A percentile compares a stretch with the other conserved stretches of the same genome.
These are phyloP conservation scores for Serpula lacrymans DNA, from an alignment of 768 basidiomycete genomes.

Conservation along the genomic window DNA sequence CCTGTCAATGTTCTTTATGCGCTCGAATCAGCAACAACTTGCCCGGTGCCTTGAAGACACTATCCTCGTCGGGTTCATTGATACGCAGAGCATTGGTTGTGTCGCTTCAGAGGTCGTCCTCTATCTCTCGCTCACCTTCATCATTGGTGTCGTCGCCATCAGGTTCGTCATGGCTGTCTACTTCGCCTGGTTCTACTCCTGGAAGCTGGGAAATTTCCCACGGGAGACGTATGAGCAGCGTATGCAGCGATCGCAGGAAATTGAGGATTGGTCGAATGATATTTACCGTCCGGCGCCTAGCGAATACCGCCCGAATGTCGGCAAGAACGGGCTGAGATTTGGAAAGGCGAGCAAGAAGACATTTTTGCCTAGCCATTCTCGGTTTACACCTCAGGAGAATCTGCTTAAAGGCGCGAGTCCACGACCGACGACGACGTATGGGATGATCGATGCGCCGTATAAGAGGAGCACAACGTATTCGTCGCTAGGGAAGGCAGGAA, in stretches of 20 bases:
- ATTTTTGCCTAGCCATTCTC: slow-evolving; percentile 64
- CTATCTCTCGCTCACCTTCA: slow-evolving; percentile 93
- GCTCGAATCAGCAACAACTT: slow-evolving; percentile 61
- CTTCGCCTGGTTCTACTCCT: slow-evolving; percentile 98
- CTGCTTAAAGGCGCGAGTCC: slow-evolving; percentile 48
- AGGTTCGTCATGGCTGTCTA: slow-evolving; percentile 96
- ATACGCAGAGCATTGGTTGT: slow-evolving; percentile 92
- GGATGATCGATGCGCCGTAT: slow-evolving; percentile 60
- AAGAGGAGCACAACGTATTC: slow-evolving; percentile 60
- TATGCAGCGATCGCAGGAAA: slow-evolving; percentile 83
- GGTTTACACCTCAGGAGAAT: slow-evolving; percentile 74
- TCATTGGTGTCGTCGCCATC: slow-evolving; percentile 93
- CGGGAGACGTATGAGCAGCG: slow-evolving; percentile 90
- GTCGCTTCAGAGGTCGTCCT: slow-evolving; percentile 94
- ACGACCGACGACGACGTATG: slow-evolving; percentile 62
- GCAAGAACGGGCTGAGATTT: slow-evolving; percentile 58
- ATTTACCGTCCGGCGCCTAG: slow-evolving; percentile 94
- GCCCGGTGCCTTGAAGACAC: slow-evolving; percentile 86
- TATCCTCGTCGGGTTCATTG: slow-evolving; percentile 88
- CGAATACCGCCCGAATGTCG: slow-evolving; percentile 85
- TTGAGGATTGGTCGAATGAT: slow-evolving; percentile 95
- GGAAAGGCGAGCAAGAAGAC: slow-evolving; percentile 55
- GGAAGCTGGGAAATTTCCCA: slow-evolving; percentile 90
- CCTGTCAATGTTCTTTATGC: slow-evolving; percentile 80
- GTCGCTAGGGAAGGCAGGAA: slow-evolving; percentile 32